Conservation (phyloP, 2,329 filamentous ascomycete genomes). For the Phaeosphaeria sp. region DNA sequence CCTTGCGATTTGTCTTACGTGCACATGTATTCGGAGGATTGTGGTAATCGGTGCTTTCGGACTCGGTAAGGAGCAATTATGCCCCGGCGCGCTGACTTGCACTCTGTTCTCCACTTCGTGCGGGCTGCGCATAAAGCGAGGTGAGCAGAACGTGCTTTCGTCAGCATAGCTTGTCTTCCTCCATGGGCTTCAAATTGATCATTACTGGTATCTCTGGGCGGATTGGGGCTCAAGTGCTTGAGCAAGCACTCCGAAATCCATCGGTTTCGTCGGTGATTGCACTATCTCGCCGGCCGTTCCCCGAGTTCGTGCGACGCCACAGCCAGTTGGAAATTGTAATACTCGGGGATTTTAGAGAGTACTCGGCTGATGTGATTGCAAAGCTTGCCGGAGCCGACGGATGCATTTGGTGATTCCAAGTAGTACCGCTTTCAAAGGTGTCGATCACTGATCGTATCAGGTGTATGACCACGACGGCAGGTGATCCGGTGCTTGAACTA, state of each 20-base stretch:
- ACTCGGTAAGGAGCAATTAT: constrained; percentile 6
- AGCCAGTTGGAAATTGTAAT: constrained; percentile 20
- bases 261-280: constrained; percentile 21
- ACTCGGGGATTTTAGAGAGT: constrained; percentile 18
- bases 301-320: constrained; percentile 11
- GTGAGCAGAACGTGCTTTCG: constrained; percentile 2
- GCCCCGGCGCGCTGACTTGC: constrained; percentile 3
- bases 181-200: constrained; percentile 20
- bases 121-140: constrained; percentile 10
- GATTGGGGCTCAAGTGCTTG: constrained; percentile 16
- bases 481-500: constrained; percentile 16
- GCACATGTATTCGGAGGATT: background rate
- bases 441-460: constrained; percentile 14
- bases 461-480: constrained; percentile 25
- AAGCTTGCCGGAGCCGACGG: constrained; percentile 19
- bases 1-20: background rate
- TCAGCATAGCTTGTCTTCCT: constrained; percentile 1
- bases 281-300: constrained; percentile 16
- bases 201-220: constrained; percentile 19
- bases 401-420: constrained; percentile 21
- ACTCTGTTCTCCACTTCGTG: constrained; percentile 24
- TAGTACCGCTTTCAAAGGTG: background rate
- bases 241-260: constrained; percentile 14
- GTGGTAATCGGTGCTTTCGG: background rate
- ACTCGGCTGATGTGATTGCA: constrained; percentile 16